phyloP scores from a whole-genome alignment of 345 rosid species.

The Populus davidiana region DNA sequence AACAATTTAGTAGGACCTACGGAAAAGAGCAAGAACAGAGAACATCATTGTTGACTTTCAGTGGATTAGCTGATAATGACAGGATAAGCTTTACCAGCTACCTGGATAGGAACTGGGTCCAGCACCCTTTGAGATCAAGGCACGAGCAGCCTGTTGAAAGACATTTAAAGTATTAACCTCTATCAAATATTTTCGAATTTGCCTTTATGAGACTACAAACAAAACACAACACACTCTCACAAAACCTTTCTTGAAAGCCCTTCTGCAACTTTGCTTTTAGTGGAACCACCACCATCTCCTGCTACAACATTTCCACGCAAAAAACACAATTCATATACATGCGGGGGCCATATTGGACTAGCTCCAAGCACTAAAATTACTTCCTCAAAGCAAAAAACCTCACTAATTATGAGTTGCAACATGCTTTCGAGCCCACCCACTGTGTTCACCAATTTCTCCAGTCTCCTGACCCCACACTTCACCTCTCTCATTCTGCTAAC shows the following conservation, averaged over 20 bases:
- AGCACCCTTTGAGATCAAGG: conserved; percentile 71
- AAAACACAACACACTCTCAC: neutral
- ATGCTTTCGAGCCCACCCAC: conserved; percentile 51
- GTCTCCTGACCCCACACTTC: conserved; percentile 55
- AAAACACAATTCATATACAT: conserved; percentile 60
- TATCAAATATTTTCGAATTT: too few species aligned
- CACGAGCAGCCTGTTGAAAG: conserved; percentile 59
- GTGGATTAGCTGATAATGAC: conserved; percentile 7
- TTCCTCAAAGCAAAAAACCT: conserved; percentile 42
- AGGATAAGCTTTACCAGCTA: conserved; percentile 22
- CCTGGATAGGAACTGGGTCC: conserved; percentile 83
- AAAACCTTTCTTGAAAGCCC: conserved; percentile 82
- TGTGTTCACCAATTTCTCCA: conserved; percentile 63
- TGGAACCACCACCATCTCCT: conserved; percentile 40
- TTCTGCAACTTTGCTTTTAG: conserved; percentile 57
- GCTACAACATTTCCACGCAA: conserved; percentile 29
- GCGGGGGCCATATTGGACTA: conserved; percentile 70
- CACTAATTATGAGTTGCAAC: conserved; percentile 43
- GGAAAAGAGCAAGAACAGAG: neutral
- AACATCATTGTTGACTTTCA: conserved; percentile 4
- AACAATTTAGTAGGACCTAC: conserved; percentile 78
- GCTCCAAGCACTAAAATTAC: conserved; percentile 66
- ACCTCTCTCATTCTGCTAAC: conserved; percentile 62
- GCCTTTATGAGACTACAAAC: neutral
- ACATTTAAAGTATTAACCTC: neutral